Base-by-base conservation (phyloP, 805 yeast species). In the Ogataea methanolica region DNA sequence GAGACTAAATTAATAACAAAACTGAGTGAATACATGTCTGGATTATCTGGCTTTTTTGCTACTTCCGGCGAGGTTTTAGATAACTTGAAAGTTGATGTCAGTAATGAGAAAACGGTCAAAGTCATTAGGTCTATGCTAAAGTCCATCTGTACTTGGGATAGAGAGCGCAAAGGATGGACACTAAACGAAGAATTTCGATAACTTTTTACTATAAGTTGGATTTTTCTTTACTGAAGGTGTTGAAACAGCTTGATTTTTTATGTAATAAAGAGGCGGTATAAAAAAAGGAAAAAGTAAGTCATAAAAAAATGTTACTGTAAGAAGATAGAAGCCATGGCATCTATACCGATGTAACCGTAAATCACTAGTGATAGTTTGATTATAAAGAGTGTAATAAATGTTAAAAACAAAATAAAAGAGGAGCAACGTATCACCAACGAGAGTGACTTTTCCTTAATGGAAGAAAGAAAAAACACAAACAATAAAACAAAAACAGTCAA, bases 101-200 rank as follows among this genome's bases (percentile, higher is more conserved):
- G 63, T 7, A 71, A 75, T 33, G 79, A 78, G 36, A 73, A 75
- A 42, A 84, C 82, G 21, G 78, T 86, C 31, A 70, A 82, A 6
- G 69, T 78, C 45, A 71, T 87, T 4, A 69, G 96, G 38, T 82
- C 88, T 0, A 74, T 90, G 76, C 63, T 90, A 44, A 76, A 79
- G 41, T 74, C 79, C 37, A 77, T 88, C 19, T 86, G 94, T 2
- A 65, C 58, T 1, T 90, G 96, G 90, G 79, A 83, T 52, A 65
- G 68, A n/a, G 56, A 47, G 1, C 66, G 63, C 36, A 75, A 76
- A 46, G 85, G 83, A 0, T 88, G 96, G 96, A 61, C 59, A 1
- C 66, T 88, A 33, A 80, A 82, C 53, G 72, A 71, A 2, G 89
- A 81, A 50, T 79, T 74, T 52, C 63, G 65, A 51, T 64, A 45